Conservation (phyloP, 2,329 filamentous ascomycete species). For the Stemphylium beticola region DNA sequence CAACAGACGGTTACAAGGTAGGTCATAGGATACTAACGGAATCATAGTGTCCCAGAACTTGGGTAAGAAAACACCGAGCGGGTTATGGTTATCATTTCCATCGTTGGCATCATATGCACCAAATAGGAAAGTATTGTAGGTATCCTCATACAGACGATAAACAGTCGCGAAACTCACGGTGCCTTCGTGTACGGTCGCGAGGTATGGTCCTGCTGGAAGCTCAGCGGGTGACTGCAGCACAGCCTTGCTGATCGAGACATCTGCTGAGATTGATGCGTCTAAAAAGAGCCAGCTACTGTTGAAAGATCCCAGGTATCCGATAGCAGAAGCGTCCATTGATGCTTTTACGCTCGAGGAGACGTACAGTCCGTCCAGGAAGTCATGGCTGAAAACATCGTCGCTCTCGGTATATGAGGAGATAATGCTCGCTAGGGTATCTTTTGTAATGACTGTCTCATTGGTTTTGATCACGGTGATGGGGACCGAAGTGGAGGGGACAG, state of each 20-base stretch:
- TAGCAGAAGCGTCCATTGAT: constrained; percentile 27
- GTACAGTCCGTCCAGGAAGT: constrained; percentile 47
- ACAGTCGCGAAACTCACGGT: constrained; percentile 31
- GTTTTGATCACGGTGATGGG: constrained; percentile 42
- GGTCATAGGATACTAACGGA: constrained; percentile 23
- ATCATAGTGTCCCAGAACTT: constrained; percentile 40
- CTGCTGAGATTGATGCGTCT: constrained; percentile 14
- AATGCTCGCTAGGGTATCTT: constrained; percentile 32
- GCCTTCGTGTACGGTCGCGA: constrained; percentile 19
- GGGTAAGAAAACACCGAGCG: constrained; percentile 33
- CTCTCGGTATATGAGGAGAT: constrained; percentile 40
- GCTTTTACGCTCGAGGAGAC: constrained; percentile 31
- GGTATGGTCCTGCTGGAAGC: constrained; percentile 40
- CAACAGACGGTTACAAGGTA: not conserved
- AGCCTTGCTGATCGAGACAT: not conserved
- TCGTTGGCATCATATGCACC: constrained; percentile 39
- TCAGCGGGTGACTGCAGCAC: constrained; percentile 8
- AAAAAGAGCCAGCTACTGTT: constrained; percentile 26
- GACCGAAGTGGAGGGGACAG: constrained; percentile 10
- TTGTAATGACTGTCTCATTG: constrained; percentile 37
- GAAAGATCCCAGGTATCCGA: constrained; percentile 23
- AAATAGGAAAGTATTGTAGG: constrained; percentile 38
- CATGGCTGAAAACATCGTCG: constrained; percentile 48
- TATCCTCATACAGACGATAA: constrained; percentile 41
- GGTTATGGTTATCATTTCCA: constrained; percentile 25